Conservation (phyloP, 768 basidiomycete genomes). For the Pulveroboletus sp. region DNA sequence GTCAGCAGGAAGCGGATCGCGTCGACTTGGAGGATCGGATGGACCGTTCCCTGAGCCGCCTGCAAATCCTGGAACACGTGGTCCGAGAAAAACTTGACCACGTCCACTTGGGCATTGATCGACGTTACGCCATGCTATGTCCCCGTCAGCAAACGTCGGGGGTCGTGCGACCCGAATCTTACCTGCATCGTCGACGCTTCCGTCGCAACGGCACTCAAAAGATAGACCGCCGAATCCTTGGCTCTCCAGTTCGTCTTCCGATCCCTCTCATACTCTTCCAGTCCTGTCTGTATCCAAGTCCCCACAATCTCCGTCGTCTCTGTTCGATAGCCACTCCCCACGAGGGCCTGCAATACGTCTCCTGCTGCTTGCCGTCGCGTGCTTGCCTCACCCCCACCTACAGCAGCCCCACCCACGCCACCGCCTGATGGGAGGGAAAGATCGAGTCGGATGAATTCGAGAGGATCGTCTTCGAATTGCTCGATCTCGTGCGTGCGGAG, state of each 20-base stretch:
- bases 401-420: slow-evolving; percentile 34
- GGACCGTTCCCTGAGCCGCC: slow-evolving; percentile 60
- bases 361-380: slow-evolving; percentile 92
- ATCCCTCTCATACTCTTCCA: slow-evolving; percentile 65
- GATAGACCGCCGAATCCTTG: slow-evolving; percentile 91
- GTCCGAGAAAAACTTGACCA: slow-evolving; percentile 93
- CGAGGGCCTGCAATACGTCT: slow-evolving; percentile 91
- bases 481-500: slow-evolving; percentile 88
- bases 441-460: slow-evolving; percentile 90
- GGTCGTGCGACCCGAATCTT: slow-evolving; percentile 13
- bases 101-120: slow-evolving; percentile 86
- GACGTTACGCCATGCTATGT: slow-evolving; percentile 89
- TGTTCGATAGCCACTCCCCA: slow-evolving; percentile 71
- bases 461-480: slow-evolving; percentile 94
- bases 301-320: slow-evolving; percentile 88
- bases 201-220: slow-evolving; percentile 91
- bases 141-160: not conserved
- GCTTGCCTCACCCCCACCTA: slow-evolving; percentile 49
- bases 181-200: slow-evolving; percentile 84
- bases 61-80: slow-evolving; percentile 86
- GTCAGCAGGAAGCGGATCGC: slow-evolving; percentile 93
- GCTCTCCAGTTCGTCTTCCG: slow-evolving; percentile 71
- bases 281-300: slow-evolving; percentile 73
- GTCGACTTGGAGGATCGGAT: slow-evolving; percentile 92
- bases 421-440: slow-evolving; percentile 57